Evolutionary conservation across 2,329 filamentous ascomycete genomes (phyloP), one percentile per base, ranked within the genome.

Genomic region (Tolypocladium paradoxum): DNA sequence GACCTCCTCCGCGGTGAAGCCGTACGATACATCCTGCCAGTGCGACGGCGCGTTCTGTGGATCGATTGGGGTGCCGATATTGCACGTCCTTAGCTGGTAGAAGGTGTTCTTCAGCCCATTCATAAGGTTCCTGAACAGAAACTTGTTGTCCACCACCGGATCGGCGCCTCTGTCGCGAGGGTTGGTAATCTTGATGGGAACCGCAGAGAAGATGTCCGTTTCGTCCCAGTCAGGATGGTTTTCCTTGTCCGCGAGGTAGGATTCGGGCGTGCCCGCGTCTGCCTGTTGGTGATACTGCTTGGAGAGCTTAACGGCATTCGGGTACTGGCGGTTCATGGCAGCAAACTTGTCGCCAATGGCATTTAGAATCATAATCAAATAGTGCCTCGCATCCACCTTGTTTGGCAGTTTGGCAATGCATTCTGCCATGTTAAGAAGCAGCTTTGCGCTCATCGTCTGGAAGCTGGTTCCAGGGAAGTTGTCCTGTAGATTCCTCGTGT

Each of bases 301-400:
- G 14, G 90, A 96, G 6, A 96, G 78, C 71, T 97, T 99, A 47
- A 96, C 88, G 18, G 93, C 90, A 68, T 99, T 99, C 37, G 85
- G 81, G 65, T 95, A 97, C 68, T 97, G 90, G 53, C 89, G 81
- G 65, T 99, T 99, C 93, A 99, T 99, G 2, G 90, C 85, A 1
- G 91, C 91, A 65, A 99, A 97, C 66, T 99, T 99, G 65, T 99
- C 93, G 49, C 89, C 93, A 61, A 99, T 97, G 11, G 95, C 93
- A 69, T 97, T 95, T 53, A 99, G 74, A 46, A 99, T 97, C 83
- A 95, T 93, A 64, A 99, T 90, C 56, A 99, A 74, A 67, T 96
- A 96, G 67, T 97, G 91, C 6, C 95, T 85, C 27, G 93, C 93
- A 67, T 99, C 92, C 45, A 87, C 83, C 72, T 97, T 99, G 66